phyloP scores from a whole-genome alignment of 176 grass and related monocot genomes.

The Oryza glumipatula region DNA sequence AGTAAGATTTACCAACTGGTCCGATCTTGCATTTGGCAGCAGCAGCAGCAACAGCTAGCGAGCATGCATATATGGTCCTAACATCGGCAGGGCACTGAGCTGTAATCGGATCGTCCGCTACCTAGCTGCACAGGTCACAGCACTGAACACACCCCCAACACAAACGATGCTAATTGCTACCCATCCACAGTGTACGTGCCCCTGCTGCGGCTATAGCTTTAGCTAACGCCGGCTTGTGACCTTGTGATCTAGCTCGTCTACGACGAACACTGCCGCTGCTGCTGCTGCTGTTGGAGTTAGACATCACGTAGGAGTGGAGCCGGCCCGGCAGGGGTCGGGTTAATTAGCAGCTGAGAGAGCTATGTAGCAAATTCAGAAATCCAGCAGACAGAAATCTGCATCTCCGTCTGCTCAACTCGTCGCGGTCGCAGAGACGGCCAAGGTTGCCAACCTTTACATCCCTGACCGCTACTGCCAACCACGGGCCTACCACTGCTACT shows the following conservation, averaged over 20 bases:
- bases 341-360: background rate
- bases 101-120: slow-evolving; percentile 26
- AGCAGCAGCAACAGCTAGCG: background rate
- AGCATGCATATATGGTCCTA: background rate
- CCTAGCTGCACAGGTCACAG: background rate
- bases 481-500: background rate
- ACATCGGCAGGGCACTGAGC: background rate
- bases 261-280: background rate
- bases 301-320: background rate
- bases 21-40: background rate
- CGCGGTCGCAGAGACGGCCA: background rate
- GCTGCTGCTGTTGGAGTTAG: background rate
- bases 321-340: background rate
- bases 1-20: background rate
- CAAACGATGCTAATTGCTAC: background rate
- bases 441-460: background rate
- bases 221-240: background rate
- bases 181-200: too few species aligned
- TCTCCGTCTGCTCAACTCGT: too few species aligned
- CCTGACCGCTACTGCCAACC: background rate
- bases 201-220: too few species aligned
- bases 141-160: too few species aligned
- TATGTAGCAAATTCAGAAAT: background rate
- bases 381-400: too few species aligned
- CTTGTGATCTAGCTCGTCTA: background rate